Evolutionary conservation across 768 basidiomycete genomes (phyloP).

Genomic region (Collybia mongolica): DNA sequence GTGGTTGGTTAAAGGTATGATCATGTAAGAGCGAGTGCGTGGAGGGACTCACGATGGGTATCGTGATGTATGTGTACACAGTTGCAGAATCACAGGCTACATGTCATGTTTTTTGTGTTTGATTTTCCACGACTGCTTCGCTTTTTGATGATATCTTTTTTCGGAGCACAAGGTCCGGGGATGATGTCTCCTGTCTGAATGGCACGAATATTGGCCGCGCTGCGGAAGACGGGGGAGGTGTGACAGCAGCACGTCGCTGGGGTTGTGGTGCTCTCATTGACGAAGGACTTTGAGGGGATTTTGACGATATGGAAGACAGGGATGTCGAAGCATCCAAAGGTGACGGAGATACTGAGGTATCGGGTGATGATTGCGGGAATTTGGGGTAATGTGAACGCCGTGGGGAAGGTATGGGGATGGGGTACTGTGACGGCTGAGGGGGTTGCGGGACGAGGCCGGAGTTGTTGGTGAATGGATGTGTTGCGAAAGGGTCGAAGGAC

Average conservation of each 20-base stretch:
- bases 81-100: too few species aligned
- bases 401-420: slow-evolving; percentile 37
- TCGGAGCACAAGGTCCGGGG: slow-evolving; percentile 51
- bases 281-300: slow-evolving; percentile 13
- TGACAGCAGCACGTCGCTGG: slow-evolving; percentile 9
- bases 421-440: slow-evolving; percentile 47
- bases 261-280: slow-evolving; percentile 25
- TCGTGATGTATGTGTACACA: neutral
- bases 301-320: slow-evolving; percentile 11
- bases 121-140: too few species aligned
- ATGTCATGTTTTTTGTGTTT: too few species aligned
- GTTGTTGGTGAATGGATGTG: slow-evolving; percentile 57
- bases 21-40: too few species aligned
- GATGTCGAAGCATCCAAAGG: slow-evolving; percentile 19
- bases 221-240: slow-evolving; percentile 15
- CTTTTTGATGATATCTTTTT: slow-evolving; percentile 24
- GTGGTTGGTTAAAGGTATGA: too few species aligned
- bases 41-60: neutral
- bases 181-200: slow-evolving; percentile 50
- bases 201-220: slow-evolving; percentile 46
- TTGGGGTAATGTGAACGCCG: slow-evolving; percentile 15
- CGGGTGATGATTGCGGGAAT: slow-evolving; percentile 5
- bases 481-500: slow-evolving; percentile 58
- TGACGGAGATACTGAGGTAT: slow-evolving; percentile 7
- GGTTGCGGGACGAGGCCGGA: slow-evolving; percentile 39